These are phyloP conservation scores for Aspergillus ibericus DNA, from an alignment of 2,329 filamentous ascomycete genomes.

Conservation along the genomic window DNA sequence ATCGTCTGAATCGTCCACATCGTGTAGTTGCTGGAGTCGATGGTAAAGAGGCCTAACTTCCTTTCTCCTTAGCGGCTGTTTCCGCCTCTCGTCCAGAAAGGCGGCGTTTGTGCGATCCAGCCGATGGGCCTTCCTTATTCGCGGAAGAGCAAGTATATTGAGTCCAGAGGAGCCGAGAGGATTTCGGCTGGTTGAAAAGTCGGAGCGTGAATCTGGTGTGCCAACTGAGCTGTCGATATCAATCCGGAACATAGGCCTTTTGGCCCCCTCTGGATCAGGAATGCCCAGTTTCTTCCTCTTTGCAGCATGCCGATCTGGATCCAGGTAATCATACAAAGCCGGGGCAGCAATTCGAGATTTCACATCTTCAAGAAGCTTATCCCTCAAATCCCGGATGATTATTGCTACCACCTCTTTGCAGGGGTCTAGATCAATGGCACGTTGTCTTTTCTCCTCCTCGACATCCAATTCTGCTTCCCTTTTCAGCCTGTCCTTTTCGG, in stretches of 20 bases:
- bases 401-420: slow-evolving; percentile 78
- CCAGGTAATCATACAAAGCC: slow-evolving; percentile 74
- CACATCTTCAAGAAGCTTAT: slow-evolving; percentile 86
- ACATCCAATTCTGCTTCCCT: slow-evolving; percentile 78
- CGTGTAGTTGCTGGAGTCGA: slow-evolving; percentile 70
- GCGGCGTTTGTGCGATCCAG: slow-evolving; percentile 61
- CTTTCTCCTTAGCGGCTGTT: slow-evolving; percentile 56
- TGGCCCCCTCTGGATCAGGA: slow-evolving; percentile 64
- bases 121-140: slow-evolving; percentile 68
- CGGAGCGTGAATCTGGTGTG: slow-evolving; percentile 58
- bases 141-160: slow-evolving; percentile 68
- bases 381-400: slow-evolving; percentile 75
- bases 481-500: slow-evolving; percentile 65
- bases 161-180: slow-evolving; percentile 37
- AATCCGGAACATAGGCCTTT: slow-evolving; percentile 57
- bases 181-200: slow-evolving; percentile 42
- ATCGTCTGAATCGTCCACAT: slow-evolving; percentile 84
- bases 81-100: slow-evolving; percentile 68
- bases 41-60: slow-evolving; percentile 80
- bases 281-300: slow-evolving; percentile 80
- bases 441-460: slow-evolving; percentile 85
- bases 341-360: slow-evolving; percentile 83
- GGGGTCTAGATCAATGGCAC: slow-evolving; percentile 88
- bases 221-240: slow-evolving; percentile 61
- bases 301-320: slow-evolving; percentile 75